Base-by-base conservation (phyloP, 2,329 filamentous ascomycete species). In the Dothideomycetes sp. region DNA sequence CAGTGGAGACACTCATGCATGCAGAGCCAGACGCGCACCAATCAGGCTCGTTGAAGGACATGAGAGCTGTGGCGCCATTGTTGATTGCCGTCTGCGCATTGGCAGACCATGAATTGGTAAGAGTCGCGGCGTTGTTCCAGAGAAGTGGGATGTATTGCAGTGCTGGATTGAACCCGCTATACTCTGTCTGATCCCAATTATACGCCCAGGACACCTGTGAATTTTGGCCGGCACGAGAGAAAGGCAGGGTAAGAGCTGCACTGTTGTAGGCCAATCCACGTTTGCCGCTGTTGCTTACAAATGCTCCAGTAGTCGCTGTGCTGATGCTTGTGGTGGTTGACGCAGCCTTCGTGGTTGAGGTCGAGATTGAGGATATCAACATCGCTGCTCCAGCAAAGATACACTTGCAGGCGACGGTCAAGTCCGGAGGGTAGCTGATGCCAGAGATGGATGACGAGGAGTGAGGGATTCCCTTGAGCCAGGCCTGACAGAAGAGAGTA, bases 21-120 rank as follows among this genome's bases (percentile, higher is more conserved):
- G 73, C 63, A 59, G 81, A 76, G 19, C 56, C 57, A 8, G 48
- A 49, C 45, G 70, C 43, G 35, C 49, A 53, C 14, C 29, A 69
- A 57, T 84, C 79, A 18, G 75, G 76, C 64, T 84, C 79, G 66
- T 84, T 84, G 70, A 81, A 81, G 57, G 68, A 67, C 50, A 82
- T 65, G 36, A 82, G 56, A 46, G 68, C 64, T 47, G 65, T 70
- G 46, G 70, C 61, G 36, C 49, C 49, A 19, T 48, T 35, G 33
- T 37, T 34, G 29, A 54, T 49, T 8, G 52, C 50, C 11, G 43
- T 24, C 31, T 49, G 44, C 14, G 46, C 52, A 22, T 44, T 45
- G 11, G 37, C 19, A 9, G 42, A 30, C 52, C 52, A 55, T n/a
- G 42, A 29, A 30, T 19, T 15, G 15, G 42, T 41, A 12, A 52